Evolutionary conservation across 2,329 filamentous ascomycete species (phyloP), one percentile per base, ranked within the genome.

Genomic region (Aspergillus neotritici): DNA sequence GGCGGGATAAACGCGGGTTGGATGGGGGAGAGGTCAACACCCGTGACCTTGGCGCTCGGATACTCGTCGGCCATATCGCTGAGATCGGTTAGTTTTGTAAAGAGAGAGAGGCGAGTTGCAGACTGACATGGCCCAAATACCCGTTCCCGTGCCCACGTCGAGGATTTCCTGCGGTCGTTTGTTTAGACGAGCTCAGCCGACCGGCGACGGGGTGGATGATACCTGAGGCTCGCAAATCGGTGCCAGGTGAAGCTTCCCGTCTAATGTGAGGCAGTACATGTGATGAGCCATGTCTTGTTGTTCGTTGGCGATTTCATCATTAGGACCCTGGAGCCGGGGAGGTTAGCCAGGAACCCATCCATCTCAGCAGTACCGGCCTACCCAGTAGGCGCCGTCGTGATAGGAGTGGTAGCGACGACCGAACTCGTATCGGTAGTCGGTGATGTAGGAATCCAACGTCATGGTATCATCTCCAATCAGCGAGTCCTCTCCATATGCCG

Each of bases 11-110:
- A 70, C 43, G 58, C 55, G 4, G 72, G 73, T 49, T 76, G 73
- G 37, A 75, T 75, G 31, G 73, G 71, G 1, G 68, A 71, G 35
- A 75, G 65, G 51, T 75, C 72, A 15, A 65, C 70, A 31, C 73
- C 74, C 4, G 66, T 66, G 31, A 77, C 65, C 17, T 60, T 54
- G 11, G 71, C 67, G 16, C 56, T 56, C 5, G 67, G 66, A 44
- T 65, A 55, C 33, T 63, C 32, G 51, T 69, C 49, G 39, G 58
- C 62, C 35, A 64, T 53, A 31, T 59, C 56, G n/a, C 54, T 61
- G 41, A 9, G 49, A 25, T 25, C 3, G 21, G 21, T 25, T 21
- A 43, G 40, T 9, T 12, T 3, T 21, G 33, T 13, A 31, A 4
- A 10, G 5, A 2, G 12, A 12, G 5, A 3, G 13, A 30, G 16